These are phyloP conservation scores for Canna indica DNA, from an alignment of 176 grass and related monocot species.

Conservation along the genomic window DNA sequence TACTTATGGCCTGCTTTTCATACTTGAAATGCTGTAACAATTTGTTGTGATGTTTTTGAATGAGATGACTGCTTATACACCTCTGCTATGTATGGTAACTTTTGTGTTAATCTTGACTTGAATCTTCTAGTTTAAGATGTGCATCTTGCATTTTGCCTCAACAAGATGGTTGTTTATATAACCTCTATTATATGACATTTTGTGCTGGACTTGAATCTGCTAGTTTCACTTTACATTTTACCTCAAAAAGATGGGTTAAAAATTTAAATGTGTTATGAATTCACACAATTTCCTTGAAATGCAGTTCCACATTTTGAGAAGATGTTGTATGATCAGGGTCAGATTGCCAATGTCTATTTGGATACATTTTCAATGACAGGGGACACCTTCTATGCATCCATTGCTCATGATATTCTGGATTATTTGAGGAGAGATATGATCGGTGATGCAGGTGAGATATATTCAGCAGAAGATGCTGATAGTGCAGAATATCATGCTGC, in stretches of 20 bases:
- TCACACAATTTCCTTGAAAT: constrained; percentile 15
- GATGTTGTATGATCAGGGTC: constrained; percentile 95
- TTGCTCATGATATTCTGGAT: constrained; percentile 75
- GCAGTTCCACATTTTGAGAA: constrained; percentile 99
- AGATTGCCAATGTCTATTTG: constrained; percentile 75
- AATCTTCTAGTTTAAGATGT: too few relatives aligned
- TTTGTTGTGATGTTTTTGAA: too few relatives aligned
- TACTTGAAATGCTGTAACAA: too few relatives aligned
- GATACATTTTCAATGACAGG: constrained; percentile 69
- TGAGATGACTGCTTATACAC: too few relatives aligned
- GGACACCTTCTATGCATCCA: constrained; percentile 54
- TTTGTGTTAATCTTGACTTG: too few relatives aligned
- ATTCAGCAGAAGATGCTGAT: constrained; percentile 96
- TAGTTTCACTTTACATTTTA: background rate
- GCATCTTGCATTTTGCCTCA: too few relatives aligned
- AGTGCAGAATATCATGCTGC: constrained; percentile 69
- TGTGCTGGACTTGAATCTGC: too few relatives aligned
- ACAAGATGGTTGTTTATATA: too few relatives aligned
- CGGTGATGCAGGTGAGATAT: constrained; percentile 78
- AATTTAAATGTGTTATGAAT: constrained; percentile 1
- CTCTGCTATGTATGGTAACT: too few relatives aligned
- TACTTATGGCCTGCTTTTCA: too few relatives aligned
- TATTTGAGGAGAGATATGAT: constrained; percentile 97
- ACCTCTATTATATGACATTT: too few relatives aligned
- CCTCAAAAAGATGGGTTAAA: background rate